Percentiles rank a stretch among this genome's conserved stretches.
These are phyloP conservation scores for Detonula confervacea DNA, from an alignment of 352 stramenopile species.

Conservation along the genomic window DNA sequence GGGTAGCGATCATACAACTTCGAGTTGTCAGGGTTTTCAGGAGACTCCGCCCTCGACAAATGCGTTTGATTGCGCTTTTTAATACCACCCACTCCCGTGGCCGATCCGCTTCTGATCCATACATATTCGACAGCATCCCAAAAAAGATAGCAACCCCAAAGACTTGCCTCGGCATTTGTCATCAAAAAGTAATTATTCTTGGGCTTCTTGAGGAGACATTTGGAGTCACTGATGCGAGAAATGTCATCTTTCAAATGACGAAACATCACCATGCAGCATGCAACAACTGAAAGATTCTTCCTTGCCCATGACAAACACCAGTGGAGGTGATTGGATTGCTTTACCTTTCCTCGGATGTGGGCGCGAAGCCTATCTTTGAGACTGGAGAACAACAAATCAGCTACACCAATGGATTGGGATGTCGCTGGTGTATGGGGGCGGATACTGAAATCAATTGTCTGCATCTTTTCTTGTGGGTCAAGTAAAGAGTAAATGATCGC, in stretches of 20 bases:
- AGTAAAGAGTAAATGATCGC: no score
- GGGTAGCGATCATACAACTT: constrained; percentile 32
- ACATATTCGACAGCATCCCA: constrained; percentile 6
- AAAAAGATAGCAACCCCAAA: constrained; percentile 16
- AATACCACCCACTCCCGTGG: constrained; percentile 16
- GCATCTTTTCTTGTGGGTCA: no score
- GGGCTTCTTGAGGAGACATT: constrained; percentile 12
- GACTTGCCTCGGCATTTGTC: constrained; percentile 14
- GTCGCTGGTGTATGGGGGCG: no score
- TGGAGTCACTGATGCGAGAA: constrained; percentile 1
- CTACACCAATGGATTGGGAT: no score
- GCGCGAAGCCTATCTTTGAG: not conserved
- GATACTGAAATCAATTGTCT: no score
- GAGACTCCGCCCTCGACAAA: not conserved
- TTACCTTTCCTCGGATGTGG: not conserved
- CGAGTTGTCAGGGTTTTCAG: constrained; percentile 15
- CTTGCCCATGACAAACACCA: constrained; percentile 7
- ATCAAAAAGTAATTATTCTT: constrained; percentile 23
- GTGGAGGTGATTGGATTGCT: constrained; percentile 1
- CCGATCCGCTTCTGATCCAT: constrained; percentile 22
- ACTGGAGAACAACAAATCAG: not conserved
- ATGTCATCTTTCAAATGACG: constrained; percentile 4
- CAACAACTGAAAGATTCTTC: constrained; percentile 12
- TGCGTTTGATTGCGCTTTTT: constrained; percentile 9
- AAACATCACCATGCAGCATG: not conserved